Evolutionary conservation across 1,284 basidiomycete species (phyloP).

Genomic region (Ustilago shanxiensis): DNA sequence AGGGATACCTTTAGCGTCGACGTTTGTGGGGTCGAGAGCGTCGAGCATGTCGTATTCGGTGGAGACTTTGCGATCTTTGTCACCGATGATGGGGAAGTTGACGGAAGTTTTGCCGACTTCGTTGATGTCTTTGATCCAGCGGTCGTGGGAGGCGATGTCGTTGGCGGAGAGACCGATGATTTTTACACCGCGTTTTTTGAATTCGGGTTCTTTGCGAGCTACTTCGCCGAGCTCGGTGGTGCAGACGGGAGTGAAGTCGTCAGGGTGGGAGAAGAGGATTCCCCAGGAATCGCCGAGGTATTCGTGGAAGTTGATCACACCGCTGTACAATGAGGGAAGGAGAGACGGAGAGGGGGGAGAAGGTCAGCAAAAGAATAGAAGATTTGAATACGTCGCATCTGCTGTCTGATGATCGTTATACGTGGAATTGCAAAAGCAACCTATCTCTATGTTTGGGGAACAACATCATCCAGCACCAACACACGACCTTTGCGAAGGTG

Average conservation of each 20-base stretch:
- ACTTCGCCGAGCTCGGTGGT: conserved; percentile 97
- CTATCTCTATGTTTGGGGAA: no score
- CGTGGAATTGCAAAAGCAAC: no score
- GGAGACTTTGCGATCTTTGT: conserved; percentile 80
- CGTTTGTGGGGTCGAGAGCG: conserved; percentile 91
- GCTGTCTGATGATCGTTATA: no score
- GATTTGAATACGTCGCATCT: no score
- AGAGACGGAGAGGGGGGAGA: background rate
- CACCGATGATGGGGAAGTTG: conserved; percentile 95
- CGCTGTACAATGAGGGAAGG: conserved; percentile 23
- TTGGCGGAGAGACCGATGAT: conserved; percentile 84
- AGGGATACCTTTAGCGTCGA: conserved; percentile 84
- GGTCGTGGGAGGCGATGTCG: conserved; percentile 81
- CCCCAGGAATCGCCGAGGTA: conserved; percentile 90
- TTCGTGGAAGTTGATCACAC: conserved; percentile 80
- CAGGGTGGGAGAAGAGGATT: conserved; percentile 79
- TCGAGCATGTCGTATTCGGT: conserved; percentile 91
- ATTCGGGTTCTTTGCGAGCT: conserved; percentile 86
- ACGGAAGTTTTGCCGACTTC: conserved; percentile 81
- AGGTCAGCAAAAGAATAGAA: background rate
- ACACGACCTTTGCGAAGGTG: background rate
- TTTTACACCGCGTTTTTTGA: conserved; percentile 88
- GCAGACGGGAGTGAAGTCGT: conserved; percentile 73
- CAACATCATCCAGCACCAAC: background rate
- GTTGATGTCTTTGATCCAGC: conserved; percentile 89